phyloP scores from a whole-genome alignment of 106 monocot genomes.

The Agapanthus africanus region DNA sequence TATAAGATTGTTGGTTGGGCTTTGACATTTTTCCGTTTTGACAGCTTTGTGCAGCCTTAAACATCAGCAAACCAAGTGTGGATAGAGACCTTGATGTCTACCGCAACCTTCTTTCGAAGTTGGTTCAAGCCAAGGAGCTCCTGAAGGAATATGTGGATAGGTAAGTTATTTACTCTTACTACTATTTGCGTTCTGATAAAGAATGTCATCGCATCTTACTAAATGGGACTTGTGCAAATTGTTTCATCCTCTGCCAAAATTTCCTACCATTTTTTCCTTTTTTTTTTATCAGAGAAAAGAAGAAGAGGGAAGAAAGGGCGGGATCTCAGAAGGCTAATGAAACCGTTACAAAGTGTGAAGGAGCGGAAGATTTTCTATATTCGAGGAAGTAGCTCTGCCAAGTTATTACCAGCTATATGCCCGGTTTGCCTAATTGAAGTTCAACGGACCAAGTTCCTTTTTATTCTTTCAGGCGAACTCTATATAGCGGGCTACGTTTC shows the following conservation, averaged over 20 bases:
- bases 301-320: conserved; percentile 62
- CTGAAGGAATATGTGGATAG: conserved; percentile 92
- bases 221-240: too few relatives aligned
- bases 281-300: conserved; percentile 58
- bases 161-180: too few relatives aligned
- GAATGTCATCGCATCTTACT: too few relatives aligned
- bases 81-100: conserved; percentile 97
- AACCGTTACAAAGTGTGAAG: conserved; percentile 47
- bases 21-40: conserved; percentile 15
- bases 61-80: conserved; percentile 75
- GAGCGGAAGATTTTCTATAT: conserved; percentile 19
- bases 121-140: conserved; percentile 98
- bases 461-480: neutral
- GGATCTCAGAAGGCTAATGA: conserved; percentile 51
- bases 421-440: neutral
- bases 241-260: neutral
- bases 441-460: neutral
- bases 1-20: neutral
- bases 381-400: conserved; percentile 16
- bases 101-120: conserved; percentile 85
- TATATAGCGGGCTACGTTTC: neutral
- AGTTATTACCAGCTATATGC: neutral
- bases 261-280: neutral
- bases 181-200: too few relatives aligned
- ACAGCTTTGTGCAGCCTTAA: conserved; percentile 85